Conservation (phyloP, 495 filamentous ascomycete genomes). For the Cladorrhinum samala region DNA sequence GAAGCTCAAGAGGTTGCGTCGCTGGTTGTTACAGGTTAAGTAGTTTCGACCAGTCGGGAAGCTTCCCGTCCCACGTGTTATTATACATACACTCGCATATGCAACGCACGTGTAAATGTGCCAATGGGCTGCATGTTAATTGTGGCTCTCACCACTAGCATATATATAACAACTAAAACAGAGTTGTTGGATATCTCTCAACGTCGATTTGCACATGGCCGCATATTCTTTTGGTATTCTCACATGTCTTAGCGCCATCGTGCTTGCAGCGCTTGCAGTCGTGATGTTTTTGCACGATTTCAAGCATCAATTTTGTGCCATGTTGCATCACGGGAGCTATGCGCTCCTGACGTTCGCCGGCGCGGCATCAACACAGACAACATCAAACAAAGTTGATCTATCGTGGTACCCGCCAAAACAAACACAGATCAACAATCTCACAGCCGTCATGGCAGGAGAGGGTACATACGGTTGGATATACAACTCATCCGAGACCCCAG, state of each 20-base stretch:
- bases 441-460: slow-evolving; percentile 39
- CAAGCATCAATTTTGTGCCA: too few relatives aligned
- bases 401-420: slow-evolving; percentile 53
- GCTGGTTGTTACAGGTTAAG: not conserved
- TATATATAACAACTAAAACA: too few relatives aligned
- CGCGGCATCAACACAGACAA: not conserved
- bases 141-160: too few relatives aligned
- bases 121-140: too few relatives aligned
- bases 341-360: not conserved
- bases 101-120: too few relatives aligned
- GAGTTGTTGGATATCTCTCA: too few relatives aligned
- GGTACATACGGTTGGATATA: slow-evolving; percentile 61
- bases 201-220: too few relatives aligned
- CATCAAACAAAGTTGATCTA: slow-evolving; percentile 31
- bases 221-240: too few relatives aligned
- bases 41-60: slow-evolving; percentile 10
- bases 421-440: slow-evolving; percentile 52
- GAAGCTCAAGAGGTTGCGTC: not conserved
- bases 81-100: not conserved
- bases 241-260: too few relatives aligned
- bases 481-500: slow-evolving; percentile 48
- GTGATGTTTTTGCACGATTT: too few relatives aligned
- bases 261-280: too few relatives aligned
- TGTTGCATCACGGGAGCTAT: not conserved
- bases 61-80: slow-evolving; percentile 11